Conservation (phyloP, 768 basidiomycete genomes). For the Boletus edulis region DNA sequence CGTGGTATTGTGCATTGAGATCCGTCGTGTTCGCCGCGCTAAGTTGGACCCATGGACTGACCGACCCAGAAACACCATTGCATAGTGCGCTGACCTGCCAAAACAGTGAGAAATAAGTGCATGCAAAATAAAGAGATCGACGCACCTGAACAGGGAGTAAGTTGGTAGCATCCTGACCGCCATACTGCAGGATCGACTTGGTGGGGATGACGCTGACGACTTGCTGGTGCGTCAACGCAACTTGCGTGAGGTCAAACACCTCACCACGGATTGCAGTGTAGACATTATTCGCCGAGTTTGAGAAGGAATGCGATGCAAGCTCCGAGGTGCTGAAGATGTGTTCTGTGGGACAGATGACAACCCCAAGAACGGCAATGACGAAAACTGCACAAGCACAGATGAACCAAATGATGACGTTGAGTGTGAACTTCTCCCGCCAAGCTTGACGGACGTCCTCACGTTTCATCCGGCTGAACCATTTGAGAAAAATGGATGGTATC, state of each 20-base stretch:
- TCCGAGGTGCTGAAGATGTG: slow-evolving; percentile 85
- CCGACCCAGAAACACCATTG: no score
- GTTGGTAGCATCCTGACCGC: slow-evolving; percentile 68
- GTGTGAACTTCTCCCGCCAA: slow-evolving; percentile 94
- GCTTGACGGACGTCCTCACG: slow-evolving; percentile 91
- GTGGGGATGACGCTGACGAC: slow-evolving; percentile 69
- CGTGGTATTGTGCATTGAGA: no score
- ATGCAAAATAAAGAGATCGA: background rate
- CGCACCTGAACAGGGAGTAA: no score
- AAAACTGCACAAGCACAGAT: slow-evolving; percentile 86
- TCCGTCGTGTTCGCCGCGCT: no score
- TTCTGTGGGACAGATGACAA: slow-evolving; percentile 91
- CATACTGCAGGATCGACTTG: slow-evolving; percentile 80
- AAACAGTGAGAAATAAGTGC: no score
- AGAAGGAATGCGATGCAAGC: slow-evolving; percentile 65
- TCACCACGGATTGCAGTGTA: slow-evolving; percentile 95
- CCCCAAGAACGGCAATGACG: slow-evolving; percentile 85
- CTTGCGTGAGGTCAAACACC: slow-evolving; percentile 80
- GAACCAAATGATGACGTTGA: slow-evolving; percentile 97
- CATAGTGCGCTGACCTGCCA: no score
- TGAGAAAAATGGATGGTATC: slow-evolving; percentile 72
- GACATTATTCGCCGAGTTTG: slow-evolving; percentile 67
- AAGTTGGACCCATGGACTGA: no score
- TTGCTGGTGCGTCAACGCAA: slow-evolving; percentile 62
- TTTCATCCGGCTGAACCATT: slow-evolving; percentile 86